phyloP scores from a whole-genome alignment of 2,329 filamentous ascomycete species.

The Microsporum audouinii region DNA sequence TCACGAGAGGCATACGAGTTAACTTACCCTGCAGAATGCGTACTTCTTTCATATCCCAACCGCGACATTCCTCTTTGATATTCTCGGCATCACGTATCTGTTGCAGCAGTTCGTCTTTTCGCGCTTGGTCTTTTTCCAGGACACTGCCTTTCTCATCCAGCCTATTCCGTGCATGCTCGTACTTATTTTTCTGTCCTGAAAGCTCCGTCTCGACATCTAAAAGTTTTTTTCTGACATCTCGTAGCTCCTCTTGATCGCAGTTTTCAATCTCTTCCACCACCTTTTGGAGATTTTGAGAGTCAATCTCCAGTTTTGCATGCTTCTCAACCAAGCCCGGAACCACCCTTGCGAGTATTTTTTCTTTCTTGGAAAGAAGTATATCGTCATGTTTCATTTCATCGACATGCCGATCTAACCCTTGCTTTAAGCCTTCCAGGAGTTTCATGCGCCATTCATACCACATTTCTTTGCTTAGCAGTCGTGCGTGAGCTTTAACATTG shows the following conservation, averaged over 20 bases:
- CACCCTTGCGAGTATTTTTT: conserved; percentile 54
- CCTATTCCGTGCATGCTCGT: conserved; percentile 56
- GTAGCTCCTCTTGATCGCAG: conserved; percentile 69
- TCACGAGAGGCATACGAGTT: neutral
- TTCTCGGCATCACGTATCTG: conserved; percentile 76
- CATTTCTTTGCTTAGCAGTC: conserved; percentile 82
- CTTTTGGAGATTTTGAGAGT: conserved; percentile 57
- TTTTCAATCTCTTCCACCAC: conserved; percentile 49
- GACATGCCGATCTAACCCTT: conserved; percentile 63
- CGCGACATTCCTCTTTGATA: conserved; percentile 74
- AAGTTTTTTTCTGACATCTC: conserved; percentile 59
- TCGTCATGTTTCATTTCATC: conserved; percentile 69
- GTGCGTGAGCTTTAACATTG: conserved; percentile 87
- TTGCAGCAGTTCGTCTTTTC: conserved; percentile 57
- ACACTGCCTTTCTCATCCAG: conserved; percentile 54
- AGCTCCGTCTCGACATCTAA: conserved; percentile 55
- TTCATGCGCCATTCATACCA: conserved; percentile 99
- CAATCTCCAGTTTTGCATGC: conserved; percentile 49
- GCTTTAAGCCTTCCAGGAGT: conserved; percentile 67
- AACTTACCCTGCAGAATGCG: conserved; percentile 59
- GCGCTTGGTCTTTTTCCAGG: conserved; percentile 51
- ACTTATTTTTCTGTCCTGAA: conserved; percentile 53
- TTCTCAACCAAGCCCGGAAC: conserved; percentile 55
- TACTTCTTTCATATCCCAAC: conserved; percentile 78
- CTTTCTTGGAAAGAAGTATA: conserved; percentile 53